Evolutionary conservation across 306 rosid genomes (phyloP).

Genomic region (Corylus avellana): DNA sequence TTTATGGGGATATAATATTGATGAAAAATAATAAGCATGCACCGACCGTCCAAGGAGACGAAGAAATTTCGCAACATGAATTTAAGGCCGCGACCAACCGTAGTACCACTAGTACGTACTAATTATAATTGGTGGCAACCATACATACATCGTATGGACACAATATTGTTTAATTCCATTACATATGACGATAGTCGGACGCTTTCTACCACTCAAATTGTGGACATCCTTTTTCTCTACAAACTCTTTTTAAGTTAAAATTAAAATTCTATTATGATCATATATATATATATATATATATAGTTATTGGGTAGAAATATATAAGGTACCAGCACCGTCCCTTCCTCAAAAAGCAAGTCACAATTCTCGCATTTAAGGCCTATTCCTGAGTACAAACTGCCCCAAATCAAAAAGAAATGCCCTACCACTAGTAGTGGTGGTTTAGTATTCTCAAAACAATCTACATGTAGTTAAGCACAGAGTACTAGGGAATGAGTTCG

Average conservation of each 20-base stretch:
- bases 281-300: too few species aligned
- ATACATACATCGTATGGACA: background rate
- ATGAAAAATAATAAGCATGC: background rate
- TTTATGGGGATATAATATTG: background rate
- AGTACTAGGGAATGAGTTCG: too few species aligned
- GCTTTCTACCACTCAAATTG: slow-evolving; percentile 20
- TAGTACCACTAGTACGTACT: background rate
- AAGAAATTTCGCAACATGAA: background rate
- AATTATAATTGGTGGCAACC: slow-evolving; percentile 29
- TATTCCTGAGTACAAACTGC: background rate
- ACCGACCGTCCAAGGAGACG: background rate
- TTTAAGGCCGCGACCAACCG: background rate
- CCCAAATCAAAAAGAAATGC: background rate
- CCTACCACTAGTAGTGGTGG: too few species aligned
- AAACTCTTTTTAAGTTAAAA: too few species aligned
- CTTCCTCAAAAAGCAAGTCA: background rate
- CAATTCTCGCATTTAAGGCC: background rate
- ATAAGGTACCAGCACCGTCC: background rate
- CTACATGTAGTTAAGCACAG: too few species aligned
- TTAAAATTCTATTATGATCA: too few species aligned
- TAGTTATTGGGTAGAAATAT: too few species aligned
- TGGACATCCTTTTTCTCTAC: background rate
- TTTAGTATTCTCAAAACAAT: too few species aligned
- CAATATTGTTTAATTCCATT: slow-evolving; percentile 33
- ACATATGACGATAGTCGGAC: slow-evolving; percentile 29